phyloP scores from a whole-genome alignment of 495 filamentous ascomycete genomes.

The Hyaloscypha variabilis region DNA sequence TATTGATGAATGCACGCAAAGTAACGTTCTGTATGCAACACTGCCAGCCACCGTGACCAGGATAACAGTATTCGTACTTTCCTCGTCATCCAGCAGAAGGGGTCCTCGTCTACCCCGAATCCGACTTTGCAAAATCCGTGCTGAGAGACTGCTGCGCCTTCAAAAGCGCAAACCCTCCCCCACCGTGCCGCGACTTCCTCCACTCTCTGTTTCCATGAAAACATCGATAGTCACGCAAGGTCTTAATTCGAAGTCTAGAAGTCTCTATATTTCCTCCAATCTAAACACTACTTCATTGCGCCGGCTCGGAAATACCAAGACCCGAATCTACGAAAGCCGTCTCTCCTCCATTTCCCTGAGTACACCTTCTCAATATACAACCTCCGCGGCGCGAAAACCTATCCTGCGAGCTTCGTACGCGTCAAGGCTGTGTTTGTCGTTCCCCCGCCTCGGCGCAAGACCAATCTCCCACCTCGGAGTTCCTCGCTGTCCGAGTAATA shows the following conservation, averaged over 20 bases:
- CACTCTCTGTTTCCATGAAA: constrained; percentile 17
- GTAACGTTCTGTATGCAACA: not conserved
- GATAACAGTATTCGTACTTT: constrained; percentile 9
- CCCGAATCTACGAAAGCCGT: not conserved
- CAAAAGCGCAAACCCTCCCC: constrained; percentile 5
- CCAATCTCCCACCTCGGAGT: constrained; percentile 73
- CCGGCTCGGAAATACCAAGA: not conserved
- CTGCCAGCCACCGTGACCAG: not conserved
- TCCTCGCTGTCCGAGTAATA: constrained; percentile 40
- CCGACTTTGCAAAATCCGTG: constrained; percentile 11
- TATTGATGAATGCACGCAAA: constrained; percentile 3
- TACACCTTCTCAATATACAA: not conserved
- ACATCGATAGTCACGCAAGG: not conserved
- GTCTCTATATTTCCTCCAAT: not conserved
- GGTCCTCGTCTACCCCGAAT: not conserved
- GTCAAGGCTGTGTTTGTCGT: constrained; percentile 44
- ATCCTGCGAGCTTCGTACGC: not conserved
- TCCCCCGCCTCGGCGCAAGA: constrained; percentile 65
- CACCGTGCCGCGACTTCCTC: constrained; percentile 12
- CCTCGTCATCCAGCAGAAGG: constrained; percentile 8
- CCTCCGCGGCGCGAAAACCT: not conserved
- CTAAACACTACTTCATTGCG: not conserved
- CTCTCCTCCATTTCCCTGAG: not conserved
- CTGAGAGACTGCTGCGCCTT: constrained; percentile 14
- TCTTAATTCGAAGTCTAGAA: not conserved